Base-by-base conservation (phyloP, 805 yeast species). In the Candida dajiaensis region DNA sequence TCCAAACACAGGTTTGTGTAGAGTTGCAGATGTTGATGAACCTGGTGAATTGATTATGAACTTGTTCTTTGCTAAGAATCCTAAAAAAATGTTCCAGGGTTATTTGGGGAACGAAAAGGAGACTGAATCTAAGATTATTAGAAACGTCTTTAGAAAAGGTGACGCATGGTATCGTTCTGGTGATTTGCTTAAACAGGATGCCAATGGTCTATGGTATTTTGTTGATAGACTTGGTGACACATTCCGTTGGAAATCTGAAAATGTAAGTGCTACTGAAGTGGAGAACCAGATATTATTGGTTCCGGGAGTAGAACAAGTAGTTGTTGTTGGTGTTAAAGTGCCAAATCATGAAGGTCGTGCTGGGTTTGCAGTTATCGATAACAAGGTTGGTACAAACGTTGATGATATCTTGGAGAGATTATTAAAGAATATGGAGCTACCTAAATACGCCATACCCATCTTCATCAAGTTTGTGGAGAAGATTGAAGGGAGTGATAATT, bases 171-270 rank as follows among this genome's bases (percentile, higher is more conserved):
- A 85, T 58, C 74, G 97, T 59, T 77, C 88, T 23, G 97, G 97
- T 38, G 98, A 90, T 63, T 72, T 90, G 54, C 71, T 92, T 59
- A 79, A 71, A 55, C 67, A 73, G 61, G 96, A 89, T 63, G 71
- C 71, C 25, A 75, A 81, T 52, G 85, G 88, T 1, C 67, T 83
- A 53, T 74, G 85, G 62, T 88, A 84, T 66, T 90, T 90, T 65
- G 88, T 89, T 40, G 98, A 90, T 70, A 73, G 98, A 59, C 68
- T 92, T 59, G 98, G 98, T 38, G 98, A 90, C 61, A 92, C 97
- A 0, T 90, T 86, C 70, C 75, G 98, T 56, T 90, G 98, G 98
- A 92, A 89, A 68, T 85, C 95, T 2, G 98, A 90, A 68, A 90
- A 90, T 64, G 97, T 92, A 11, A 81, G 94, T 16, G 89, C 97